Evolutionary conservation across 495 filamentous ascomycete genomes (phyloP), one percentile per base, ranked within the genome.

Genomic region (Hypoxylon lenormandii): DNA sequence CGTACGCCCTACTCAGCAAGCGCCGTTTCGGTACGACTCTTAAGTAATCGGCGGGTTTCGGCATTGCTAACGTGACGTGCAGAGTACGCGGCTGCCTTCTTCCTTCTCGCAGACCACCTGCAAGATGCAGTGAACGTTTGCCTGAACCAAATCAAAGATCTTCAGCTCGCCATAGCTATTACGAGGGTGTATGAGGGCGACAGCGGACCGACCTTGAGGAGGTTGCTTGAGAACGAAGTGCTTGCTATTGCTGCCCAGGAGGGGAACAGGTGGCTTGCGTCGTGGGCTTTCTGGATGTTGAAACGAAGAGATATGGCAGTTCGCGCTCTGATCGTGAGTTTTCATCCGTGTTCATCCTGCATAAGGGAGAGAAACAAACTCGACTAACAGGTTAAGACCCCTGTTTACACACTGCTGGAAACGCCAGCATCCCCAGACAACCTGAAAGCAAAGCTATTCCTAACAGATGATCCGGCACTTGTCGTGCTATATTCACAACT

Each of bases 11-110:
- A 60, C 89, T 98, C 74, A 94, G 93, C 43, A 95, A 93, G 79
- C 88, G 91, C 37, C 85, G 95, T 72, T 97, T 96, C 78, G 90
- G 91, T 94, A 79, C 67, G 84, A 33, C 28, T n/a, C 6, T 23
- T 12, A 5, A 21, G 7, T 7, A 7, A 40, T 62, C 8, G 22
- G 12, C 2, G 67, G 10, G 10, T 37, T 1, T 45, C 22, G 5
- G n/a, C 15, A 18, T 13, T 68, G 55, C 33, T 74, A 66, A 72
- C 37, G 46, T 37, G 36, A 28, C 16, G 48, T 42, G 8, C 30
- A 92, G 92, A 94, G 83, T 98, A 99, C 72, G 95, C 95, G 5
- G 96, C 94, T 5, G 90, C 94, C 2, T 98, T 97, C 75, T 99
- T 99, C 82, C 83, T 99, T 28, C 84, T 99, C 1, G 96, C 93